Base-by-base conservation (phyloP, 2,329 filamentous ascomycete genomes). In the Colletotrichum coccodes region DNA sequence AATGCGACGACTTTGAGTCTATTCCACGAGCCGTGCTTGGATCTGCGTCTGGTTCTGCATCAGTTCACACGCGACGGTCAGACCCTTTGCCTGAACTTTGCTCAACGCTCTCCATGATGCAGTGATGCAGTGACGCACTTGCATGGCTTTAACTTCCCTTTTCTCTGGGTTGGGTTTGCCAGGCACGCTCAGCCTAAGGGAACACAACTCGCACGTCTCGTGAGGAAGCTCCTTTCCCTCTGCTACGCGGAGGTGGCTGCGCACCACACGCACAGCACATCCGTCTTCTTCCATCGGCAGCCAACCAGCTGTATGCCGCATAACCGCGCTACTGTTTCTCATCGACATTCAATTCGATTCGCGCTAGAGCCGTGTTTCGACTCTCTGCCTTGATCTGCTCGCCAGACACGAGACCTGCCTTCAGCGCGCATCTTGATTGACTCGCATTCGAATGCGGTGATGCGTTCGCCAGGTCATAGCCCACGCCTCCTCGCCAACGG, bases 291-390 rank as follows among this genome's bases (percentile, higher is more conserved):
- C 5, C 18, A 18, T 52, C 57, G 63, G 28, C 62, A 46, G 23
- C 47, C 61, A 56, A 56, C 61, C 42, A 54, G 42, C 34, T 44
- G 26, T 61, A 66, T 60, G 34, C 57, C 62, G 68, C 64, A 67
- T 68, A 60, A 68, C 44, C 58, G 60, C 68, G 54, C 49, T 40
- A 64, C 59, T 64, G 54, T 68, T 59, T 68, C 64, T 68, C 32
- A 23, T 50, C 59, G 32, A 57, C 30, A 53, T 54, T 34, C 32
- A 53, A 50, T 46, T 60, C 56, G n/a, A 50, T 46, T 47, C 26
- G 49, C 66, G 66, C 66, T 68, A 65, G 46, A 68, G 66, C 61
- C 66, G 44, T 44, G 66, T 68, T 68, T 68, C 66, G 54, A 34
- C 56, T 58, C 47, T 21, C 14, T 56, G 42, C 50, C 40, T 36